phyloP scores from a whole-genome alignment of 2,329 filamentous ascomycete genomes.

The Penicillium brasilianum region DNA sequence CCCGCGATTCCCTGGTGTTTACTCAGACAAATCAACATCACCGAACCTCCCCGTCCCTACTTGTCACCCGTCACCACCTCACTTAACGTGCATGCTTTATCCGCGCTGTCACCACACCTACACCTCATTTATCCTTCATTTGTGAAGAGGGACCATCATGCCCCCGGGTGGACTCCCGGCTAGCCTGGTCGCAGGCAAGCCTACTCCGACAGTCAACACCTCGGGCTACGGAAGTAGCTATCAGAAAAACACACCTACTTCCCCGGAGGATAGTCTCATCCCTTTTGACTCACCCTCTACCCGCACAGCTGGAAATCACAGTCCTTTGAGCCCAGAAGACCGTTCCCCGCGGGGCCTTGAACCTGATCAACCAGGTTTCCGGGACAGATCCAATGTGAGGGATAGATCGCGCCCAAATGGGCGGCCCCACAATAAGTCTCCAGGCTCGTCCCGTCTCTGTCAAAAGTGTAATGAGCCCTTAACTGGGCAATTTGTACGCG shows the following conservation, averaged over 20 bases:
- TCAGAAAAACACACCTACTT: slow-evolving; percentile 47
- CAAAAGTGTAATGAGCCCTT: slow-evolving; percentile 88
- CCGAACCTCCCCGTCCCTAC: neutral
- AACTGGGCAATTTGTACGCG: slow-evolving; percentile 94
- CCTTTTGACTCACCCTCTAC: slow-evolving; percentile 45
- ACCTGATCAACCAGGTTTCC: slow-evolving; percentile 38
- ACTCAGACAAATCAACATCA: slow-evolving; percentile 2
- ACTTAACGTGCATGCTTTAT: slow-evolving; percentile 6
- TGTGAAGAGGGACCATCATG: slow-evolving; percentile 42
- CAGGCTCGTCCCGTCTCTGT: slow-evolving; percentile 60
- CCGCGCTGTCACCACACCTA: slow-evolving; percentile 12
- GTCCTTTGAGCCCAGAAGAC: slow-evolving; percentile 37
- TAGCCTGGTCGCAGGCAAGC: slow-evolving; percentile 51
- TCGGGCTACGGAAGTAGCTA: slow-evolving; percentile 43
- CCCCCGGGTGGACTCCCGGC: slow-evolving; percentile 50
- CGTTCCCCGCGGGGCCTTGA: slow-evolving; percentile 40
- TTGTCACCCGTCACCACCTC: neutral
- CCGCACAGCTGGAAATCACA: slow-evolving; percentile 35
- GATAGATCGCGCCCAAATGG: slow-evolving; percentile 45
- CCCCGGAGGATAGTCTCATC: slow-evolving; percentile 43
- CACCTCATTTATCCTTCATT: slow-evolving; percentile 19
- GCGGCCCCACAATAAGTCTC: slow-evolving; percentile 44
- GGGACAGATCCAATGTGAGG: slow-evolving; percentile 41
- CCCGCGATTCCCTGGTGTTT: neutral
- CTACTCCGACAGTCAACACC: slow-evolving; percentile 44